Conservation (phyloP, 2,329 filamentous ascomycete genomes). For the Aspergillus bombycis region DNA sequence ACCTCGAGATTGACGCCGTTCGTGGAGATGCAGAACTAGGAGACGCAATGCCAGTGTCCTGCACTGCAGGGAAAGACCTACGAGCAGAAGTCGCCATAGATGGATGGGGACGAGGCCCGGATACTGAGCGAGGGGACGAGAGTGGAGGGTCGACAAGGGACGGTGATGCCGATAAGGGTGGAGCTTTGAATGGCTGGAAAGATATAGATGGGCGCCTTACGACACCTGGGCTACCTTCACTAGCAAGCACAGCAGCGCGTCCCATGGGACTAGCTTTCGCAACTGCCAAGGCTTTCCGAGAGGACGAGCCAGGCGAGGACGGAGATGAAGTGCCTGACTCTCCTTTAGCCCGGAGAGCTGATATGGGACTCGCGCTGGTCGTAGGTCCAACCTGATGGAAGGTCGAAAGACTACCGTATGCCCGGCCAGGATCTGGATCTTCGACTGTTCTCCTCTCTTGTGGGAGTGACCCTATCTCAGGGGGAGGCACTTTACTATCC, state of each 20-base stretch:
- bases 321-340: conserved; percentile 52
- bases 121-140: conserved; percentile 55
- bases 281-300: conserved; percentile 51
- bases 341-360: conserved; percentile 73
- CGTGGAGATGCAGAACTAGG: conserved; percentile 77
- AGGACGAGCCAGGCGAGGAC: conserved; percentile 55
- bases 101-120: conserved; percentile 44
- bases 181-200: conserved; percentile 95
- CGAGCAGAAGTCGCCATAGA: conserved; percentile 42
- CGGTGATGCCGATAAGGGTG: conserved; percentile 89
- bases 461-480: conserved; percentile 76
- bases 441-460: conserved; percentile 56
- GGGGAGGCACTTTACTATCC: conserved; percentile 31
- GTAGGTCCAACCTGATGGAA: conserved; percentile 78
- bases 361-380: conserved; percentile 81
- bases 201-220: conserved; percentile 79
- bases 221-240: conserved; percentile 54
- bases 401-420: conserved; percentile 87
- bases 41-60: conserved; percentile 65
- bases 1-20: conserved; percentile 75
- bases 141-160: conserved; percentile 53
- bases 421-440: conserved; percentile 69
- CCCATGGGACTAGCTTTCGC: conserved; percentile 35
- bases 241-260: conserved; percentile 41
- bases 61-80: conserved; percentile 55